Evolutionary conservation across 2,329 filamentous ascomycete species (phyloP).

Genomic region (Chaetomiaceae sp.): DNA sequence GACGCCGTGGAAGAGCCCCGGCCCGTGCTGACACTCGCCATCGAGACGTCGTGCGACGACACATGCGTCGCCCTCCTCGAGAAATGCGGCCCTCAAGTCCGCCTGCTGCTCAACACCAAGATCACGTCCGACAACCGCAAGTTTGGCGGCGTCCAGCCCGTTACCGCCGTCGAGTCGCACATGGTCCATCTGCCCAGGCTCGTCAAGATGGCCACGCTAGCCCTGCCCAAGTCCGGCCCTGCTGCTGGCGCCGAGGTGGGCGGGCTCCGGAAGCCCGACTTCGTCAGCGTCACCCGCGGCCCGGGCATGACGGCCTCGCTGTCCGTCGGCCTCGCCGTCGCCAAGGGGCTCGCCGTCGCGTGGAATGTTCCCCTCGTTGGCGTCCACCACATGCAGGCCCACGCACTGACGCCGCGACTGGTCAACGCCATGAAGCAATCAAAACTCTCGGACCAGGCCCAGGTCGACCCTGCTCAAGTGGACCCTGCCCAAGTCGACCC

Average conservation of each 20-base stretch:
- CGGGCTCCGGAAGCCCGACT: conserved; percentile 59
- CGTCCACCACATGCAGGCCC: conserved; percentile 96
- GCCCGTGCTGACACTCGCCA: conserved; percentile 39
- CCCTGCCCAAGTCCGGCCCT: conserved; percentile 39
- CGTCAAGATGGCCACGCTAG: conserved; percentile 57
- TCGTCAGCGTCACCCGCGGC: conserved; percentile 84
- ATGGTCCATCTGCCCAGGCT: conserved; percentile 65
- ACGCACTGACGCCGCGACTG: conserved; percentile 82
- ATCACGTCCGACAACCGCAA: conserved; percentile 73
- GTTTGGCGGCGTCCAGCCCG: conserved; percentile 76
- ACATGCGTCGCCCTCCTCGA: conserved; percentile 82
- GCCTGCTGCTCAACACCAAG: conserved; percentile 73
- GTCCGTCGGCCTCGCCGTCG: conserved; percentile 71
- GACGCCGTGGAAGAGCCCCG: too few relatives aligned
- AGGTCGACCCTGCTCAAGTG: too few relatives aligned
- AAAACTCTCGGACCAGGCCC: background rate
- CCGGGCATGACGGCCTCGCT: conserved; percentile 84
- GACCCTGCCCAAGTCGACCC: too few relatives aligned
- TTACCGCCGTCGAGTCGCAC: conserved; percentile 71
- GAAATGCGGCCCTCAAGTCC: conserved; percentile 45
- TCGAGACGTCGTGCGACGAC: conserved; percentile 88
- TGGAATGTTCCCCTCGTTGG: conserved; percentile 80
- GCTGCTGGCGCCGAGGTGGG: too few relatives aligned
- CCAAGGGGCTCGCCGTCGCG: conserved; percentile 80
- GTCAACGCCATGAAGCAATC: conserved; percentile 52